Conservation (phyloP, 306 rosid species). For the Cyamopsis tetragonoloba region DNA sequence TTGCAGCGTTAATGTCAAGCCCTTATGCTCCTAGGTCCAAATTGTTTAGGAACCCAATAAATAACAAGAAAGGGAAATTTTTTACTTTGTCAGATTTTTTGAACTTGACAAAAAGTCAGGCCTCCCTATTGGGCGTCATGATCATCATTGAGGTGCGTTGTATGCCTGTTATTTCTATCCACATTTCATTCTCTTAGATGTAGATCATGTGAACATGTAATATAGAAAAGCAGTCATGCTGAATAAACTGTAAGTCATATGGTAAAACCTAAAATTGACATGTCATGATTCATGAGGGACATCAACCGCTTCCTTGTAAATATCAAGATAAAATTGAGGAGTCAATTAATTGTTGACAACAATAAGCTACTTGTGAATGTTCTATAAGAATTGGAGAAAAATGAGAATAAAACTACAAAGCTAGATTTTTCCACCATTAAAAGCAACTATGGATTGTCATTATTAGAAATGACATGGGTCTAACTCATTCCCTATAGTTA, state of each 20-base stretch:
- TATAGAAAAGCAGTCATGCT: neutral
- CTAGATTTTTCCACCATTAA: too few species aligned
- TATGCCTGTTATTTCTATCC: constrained; percentile 4
- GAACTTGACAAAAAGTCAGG: constrained; percentile 50
- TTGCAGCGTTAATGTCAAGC: constrained; percentile 58
- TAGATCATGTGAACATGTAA: neutral
- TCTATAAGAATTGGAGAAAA: neutral
- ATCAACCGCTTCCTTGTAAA: neutral
- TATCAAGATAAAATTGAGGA: neutral
- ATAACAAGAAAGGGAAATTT: constrained; percentile 32
- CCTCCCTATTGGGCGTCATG: constrained; percentile 60
- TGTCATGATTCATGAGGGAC: neutral
- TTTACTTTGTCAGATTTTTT: constrained; percentile 58
- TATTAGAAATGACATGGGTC: too few species aligned
- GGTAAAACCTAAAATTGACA: neutral
- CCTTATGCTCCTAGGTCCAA: constrained; percentile 15
- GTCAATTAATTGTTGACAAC: neutral
- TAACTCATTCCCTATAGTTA: neutral
- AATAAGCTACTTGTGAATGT: neutral
- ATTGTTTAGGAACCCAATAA: constrained; percentile 46
- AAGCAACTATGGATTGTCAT: neutral
- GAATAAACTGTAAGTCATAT: neutral
- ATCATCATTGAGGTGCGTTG: constrained; percentile 64
- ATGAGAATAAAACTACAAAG: too few species aligned
- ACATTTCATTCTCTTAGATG: neutral